Conservation (phyloP, 1,139 yeast genomes). For the Zygotorulaspora mrakii region DNA sequence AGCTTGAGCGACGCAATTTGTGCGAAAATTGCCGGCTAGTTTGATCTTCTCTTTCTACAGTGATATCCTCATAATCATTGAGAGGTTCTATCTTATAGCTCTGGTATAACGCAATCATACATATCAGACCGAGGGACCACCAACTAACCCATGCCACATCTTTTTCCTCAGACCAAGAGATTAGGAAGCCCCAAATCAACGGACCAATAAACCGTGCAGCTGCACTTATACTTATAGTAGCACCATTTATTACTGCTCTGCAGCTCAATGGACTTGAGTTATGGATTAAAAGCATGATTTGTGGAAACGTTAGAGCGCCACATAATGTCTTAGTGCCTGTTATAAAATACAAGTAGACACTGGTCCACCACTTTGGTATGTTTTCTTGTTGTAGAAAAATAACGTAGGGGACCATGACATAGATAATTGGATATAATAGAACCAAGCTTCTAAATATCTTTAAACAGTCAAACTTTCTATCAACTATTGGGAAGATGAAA, state of each 20-base stretch:
- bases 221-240: slow-evolving; percentile 48
- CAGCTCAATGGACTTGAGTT: slow-evolving; percentile 47
- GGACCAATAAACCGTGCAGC: slow-evolving; percentile 60
- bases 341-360: slow-evolving; percentile 26
- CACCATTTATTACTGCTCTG: slow-evolving; percentile 50
- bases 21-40: not conserved
- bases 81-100: slow-evolving; percentile 24
- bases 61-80: slow-evolving; percentile 20
- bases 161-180: slow-evolving; percentile 46
- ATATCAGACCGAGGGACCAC: slow-evolving; percentile 44
- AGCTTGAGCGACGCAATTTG: slow-evolving; percentile 9
- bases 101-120: slow-evolving; percentile 35
- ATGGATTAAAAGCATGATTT: slow-evolving; percentile 45
- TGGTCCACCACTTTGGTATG: slow-evolving; percentile 22
- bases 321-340: slow-evolving; percentile 38
- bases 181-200: slow-evolving; percentile 52
- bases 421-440: slow-evolving; percentile 46
- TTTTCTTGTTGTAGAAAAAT: slow-evolving; percentile 42
- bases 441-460: slow-evolving; percentile 44
- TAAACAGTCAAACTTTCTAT: slow-evolving; percentile 48
- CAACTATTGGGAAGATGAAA: slow-evolving; percentile 53
- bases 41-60: slow-evolving; percentile 2
- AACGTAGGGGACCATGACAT: slow-evolving; percentile 48
- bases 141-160: slow-evolving; percentile 51
- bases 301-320: slow-evolving; percentile 43